Conservation (phyloP, 257 asterid genomes). For the Marsdenia floribunda region DNA sequence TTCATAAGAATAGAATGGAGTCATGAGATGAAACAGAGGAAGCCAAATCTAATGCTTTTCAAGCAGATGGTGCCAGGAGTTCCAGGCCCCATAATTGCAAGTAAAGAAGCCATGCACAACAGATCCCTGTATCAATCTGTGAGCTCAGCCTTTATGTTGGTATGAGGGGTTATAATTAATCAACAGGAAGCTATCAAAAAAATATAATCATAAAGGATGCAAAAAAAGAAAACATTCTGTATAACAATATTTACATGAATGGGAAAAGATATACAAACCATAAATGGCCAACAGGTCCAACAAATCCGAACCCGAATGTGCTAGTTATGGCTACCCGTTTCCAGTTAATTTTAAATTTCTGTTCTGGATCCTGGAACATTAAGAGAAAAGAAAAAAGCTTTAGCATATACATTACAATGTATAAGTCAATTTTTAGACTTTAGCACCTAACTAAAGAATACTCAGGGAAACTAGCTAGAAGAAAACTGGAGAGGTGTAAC, state of each 20-base stretch:
- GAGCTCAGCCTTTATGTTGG: constrained; percentile 1
- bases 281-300: constrained; percentile 94
- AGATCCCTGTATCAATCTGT: background rate
- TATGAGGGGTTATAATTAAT: background rate
- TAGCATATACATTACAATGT: background rate
- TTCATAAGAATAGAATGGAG: background rate
- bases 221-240: background rate
- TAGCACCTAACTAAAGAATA: background rate
- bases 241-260: background rate
- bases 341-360: constrained; percentile 72
- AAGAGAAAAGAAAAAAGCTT: constrained; percentile 9
- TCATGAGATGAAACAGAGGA: background rate
- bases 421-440: background rate
- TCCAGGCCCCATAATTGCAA: background rate
- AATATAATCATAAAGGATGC: background rate
- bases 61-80: background rate
- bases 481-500: background rate
- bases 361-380: constrained; percentile 41
- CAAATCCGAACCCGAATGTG: constrained; percentile 81
- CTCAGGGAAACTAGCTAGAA: no score
- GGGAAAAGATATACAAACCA: constrained; percentile 49
- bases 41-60: background rate
- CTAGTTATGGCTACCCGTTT: constrained; percentile 77
- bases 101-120: background rate
- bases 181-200: background rate